Percentiles rank a stretch among this genome's conserved stretches.
These are phyloP conservation scores for Somion occarium DNA, from an alignment of 1,284 basidiomycete genomes.

Conservation along the genomic window DNA sequence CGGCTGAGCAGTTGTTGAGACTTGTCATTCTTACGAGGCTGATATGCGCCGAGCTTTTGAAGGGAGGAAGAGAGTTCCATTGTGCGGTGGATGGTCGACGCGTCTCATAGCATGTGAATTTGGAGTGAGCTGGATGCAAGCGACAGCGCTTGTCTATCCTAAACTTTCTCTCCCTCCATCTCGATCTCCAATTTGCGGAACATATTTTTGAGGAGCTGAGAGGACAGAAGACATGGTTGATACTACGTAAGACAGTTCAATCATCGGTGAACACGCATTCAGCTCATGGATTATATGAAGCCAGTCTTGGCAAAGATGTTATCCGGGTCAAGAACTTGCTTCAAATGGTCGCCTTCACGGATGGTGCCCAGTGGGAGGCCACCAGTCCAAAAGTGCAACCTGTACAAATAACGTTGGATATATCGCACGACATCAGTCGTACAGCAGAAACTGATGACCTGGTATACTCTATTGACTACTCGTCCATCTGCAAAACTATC, in stretches of 20 bases:
- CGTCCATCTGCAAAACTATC: conserved; percentile 36
- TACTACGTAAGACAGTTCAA: too few relatives aligned
- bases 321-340: conserved; percentile 47
- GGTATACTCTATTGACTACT: conserved; percentile 56
- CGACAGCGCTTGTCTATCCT: too few relatives aligned
- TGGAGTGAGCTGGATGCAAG: too few relatives aligned
- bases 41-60: conserved; percentile 65
- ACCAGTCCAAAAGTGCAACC: conserved; percentile 44
- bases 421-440: conserved; percentile 49
- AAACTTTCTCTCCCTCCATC: too few relatives aligned
- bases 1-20: conserved; percentile 71
- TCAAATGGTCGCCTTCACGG: conserved; percentile 33
- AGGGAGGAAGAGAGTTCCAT: conserved; percentile 49
- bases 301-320: conserved; percentile 24
- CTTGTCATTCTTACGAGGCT: conserved; percentile 59
- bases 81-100: too few relatives aligned
- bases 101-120: too few relatives aligned
- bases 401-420: conserved; percentile 48
- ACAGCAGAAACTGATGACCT: conserved; percentile 58
- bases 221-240: too few relatives aligned
- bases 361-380: conserved; percentile 41
- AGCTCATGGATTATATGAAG: too few relatives aligned
- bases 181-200: too few relatives aligned
- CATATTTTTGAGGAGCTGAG: too few relatives aligned
- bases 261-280: too few relatives aligned